phyloP scores from a whole-genome alignment of 441 rosid species.

The Populus hybrid region DNA sequence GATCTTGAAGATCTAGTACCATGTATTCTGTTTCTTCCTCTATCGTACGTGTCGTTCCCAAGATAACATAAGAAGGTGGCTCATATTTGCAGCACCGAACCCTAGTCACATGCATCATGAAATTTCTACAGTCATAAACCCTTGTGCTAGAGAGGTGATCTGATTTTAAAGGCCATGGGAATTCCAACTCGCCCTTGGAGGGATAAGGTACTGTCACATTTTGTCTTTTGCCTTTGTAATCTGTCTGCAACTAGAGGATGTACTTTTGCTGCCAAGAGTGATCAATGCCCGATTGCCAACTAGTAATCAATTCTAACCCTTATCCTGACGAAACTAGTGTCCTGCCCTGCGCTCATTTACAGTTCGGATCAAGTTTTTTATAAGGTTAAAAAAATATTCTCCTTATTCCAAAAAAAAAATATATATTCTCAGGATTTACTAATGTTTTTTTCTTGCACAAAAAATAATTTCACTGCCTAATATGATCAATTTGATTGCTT shows the following conservation, averaged over 20 bases:
- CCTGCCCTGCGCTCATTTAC: no score
- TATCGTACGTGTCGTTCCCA: not conserved
- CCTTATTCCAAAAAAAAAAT: no score
- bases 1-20: not conserved
- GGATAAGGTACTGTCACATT: not conserved
- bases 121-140: not conserved
- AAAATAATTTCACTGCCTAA: no score
- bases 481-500: no score
- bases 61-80: not conserved
- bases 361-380: no score
- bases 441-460: no score
- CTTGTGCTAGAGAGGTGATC: not conserved
- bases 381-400: no score
- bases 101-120: not conserved
- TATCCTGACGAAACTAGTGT: no score
- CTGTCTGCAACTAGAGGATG: not conserved
- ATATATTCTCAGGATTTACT: no score
- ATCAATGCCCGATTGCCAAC: no score
- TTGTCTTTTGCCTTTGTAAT: not conserved
- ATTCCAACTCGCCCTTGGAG: not conserved
- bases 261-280: no score
- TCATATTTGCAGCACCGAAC: not conserved
- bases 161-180: not conserved
- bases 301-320: no score
- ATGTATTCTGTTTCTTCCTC: not conserved